phyloP scores from a whole-genome alignment of 2,329 filamentous ascomycete genomes.

The Sordariomycetes sp. region DNA sequence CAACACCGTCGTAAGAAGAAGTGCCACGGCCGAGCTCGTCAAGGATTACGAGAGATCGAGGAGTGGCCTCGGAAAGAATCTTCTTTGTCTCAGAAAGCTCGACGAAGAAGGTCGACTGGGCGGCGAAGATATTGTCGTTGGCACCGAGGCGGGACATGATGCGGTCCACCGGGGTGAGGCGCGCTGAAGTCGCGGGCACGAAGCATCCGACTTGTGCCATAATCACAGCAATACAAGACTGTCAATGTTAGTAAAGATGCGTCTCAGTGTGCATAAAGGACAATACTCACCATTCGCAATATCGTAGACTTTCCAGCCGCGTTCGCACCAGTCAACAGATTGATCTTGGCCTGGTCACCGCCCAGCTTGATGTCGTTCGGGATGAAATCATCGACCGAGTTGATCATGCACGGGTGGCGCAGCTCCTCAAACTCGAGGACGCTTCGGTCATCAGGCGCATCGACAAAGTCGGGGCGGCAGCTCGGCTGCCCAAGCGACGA shows the following conservation, averaged over 20 bases:
- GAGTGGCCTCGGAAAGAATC: constrained; percentile 88
- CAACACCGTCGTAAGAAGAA: constrained; percentile 90
- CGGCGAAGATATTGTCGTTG: constrained; percentile 98
- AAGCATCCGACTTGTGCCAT: constrained; percentile 96
- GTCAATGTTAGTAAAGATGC: constrained; percentile 14
- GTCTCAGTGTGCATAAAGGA: neutral
- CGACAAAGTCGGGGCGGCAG: constrained; percentile 81
- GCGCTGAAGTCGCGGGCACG: constrained; percentile 73
- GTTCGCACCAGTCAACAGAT: constrained; percentile 88
- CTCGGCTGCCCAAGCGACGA: constrained; percentile 74
- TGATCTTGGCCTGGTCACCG: constrained; percentile 73
- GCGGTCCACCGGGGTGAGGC: constrained; percentile 82
- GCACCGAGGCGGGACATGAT: constrained; percentile 98
- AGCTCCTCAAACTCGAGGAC: constrained; percentile 88
- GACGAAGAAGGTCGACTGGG: constrained; percentile 96
- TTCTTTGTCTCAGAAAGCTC: constrained; percentile 97
- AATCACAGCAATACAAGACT: constrained; percentile 93
- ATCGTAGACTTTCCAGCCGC: constrained; percentile 96
- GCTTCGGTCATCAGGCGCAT: constrained; percentile 74
- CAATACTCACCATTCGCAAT: constrained; percentile 68
- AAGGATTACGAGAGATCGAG: constrained; percentile 88
- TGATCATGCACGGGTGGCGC: constrained; percentile 89
- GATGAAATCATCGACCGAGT: constrained; percentile 86
- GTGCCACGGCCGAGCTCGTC: constrained; percentile 95
- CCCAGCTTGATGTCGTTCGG: constrained; percentile 89